Evolutionary conservation across 1,284 basidiomycete genomes (phyloP), one percentile per base, ranked within the genome.

Genomic region (Cystobasidium pallidum): DNA sequence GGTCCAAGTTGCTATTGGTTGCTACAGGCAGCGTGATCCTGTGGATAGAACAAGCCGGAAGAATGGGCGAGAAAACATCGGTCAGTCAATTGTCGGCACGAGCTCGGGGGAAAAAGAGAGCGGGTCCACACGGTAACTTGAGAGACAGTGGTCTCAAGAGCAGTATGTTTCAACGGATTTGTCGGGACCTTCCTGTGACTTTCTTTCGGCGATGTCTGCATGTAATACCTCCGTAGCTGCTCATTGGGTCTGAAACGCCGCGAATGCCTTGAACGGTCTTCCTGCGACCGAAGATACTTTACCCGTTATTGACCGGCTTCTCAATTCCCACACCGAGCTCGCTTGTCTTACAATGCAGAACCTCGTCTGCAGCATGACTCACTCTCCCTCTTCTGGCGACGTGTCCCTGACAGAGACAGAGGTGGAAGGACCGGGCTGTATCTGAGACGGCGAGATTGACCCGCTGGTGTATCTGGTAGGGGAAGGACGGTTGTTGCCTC

Each of bases 331-430:
- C 32, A 7, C 19, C 19, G 36, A 54, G 64, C 64, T 66, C 51
- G 64, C 64, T 11, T 21, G n/a, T 26, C 26, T 36, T 34, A 17
- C 24, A 57, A 10, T 30, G 8, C 32, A 17, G n/a, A 15, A 13
- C 11, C 28, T 34, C 10, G 4, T 34, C 32, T 15, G n/a, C 19
- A 34, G 6, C 30, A 6, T 34, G 52, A 66, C 64, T 66, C 32
- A 66, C 64, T 66, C 64, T 66, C 64, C 64, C 57, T 66, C 64
- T 66, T 66, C 64, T 11, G 64, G 64, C 30, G 64, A 39, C 11
- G n/a, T 24, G 10, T 66, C 51, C n/a, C 52, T 49, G 30, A 43
- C 51, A 1, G 45, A 32, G 15, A 32, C 52, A 30, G 47, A 36
- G 24, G 47, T 3, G 3, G 49, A 6, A 7, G 43, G 62, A 19